phyloP scores from a whole-genome alignment of 176 grass and related monocot species.

The Alopecurus myosuroides region DNA sequence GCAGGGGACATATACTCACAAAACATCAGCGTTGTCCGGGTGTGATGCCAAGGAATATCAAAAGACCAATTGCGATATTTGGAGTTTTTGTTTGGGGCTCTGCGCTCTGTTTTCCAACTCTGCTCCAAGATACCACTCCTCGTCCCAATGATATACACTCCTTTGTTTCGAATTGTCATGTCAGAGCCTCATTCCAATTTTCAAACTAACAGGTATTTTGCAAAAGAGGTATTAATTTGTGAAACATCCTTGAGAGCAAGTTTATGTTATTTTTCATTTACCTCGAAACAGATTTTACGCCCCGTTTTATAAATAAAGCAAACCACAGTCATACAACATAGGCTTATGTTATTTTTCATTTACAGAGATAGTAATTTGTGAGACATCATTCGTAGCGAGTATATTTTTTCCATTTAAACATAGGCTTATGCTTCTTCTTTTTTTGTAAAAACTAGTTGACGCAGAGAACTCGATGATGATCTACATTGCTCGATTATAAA shows the following conservation, averaged over 20 bases:
- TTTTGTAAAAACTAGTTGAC: background rate
- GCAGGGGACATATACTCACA: background rate
- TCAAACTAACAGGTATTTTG: background rate
- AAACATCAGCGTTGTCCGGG: background rate
- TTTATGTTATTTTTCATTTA: too few relatives aligned
- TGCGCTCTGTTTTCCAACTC: background rate
- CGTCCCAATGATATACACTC: background rate
- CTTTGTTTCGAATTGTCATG: background rate
- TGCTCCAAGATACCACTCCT: background rate
- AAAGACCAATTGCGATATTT: constrained; percentile 26
- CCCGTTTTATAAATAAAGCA: too few relatives aligned
- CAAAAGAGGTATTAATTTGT: background rate
- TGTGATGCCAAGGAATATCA: constrained; percentile 24
- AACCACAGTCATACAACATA: too few relatives aligned
- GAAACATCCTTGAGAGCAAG: background rate
- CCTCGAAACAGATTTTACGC: too few relatives aligned
- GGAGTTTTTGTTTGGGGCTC: background rate
- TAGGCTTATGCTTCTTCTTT: background rate
- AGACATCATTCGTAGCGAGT: background rate
- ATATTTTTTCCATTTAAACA: background rate
- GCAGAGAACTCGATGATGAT: background rate
- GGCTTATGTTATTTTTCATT: too few relatives aligned
- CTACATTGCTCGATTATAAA: background rate
- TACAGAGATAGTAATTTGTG: background rate
- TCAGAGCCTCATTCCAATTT: background rate